Evolutionary conservation across 768 basidiomycete species (phyloP).

Genomic region (Cantharellus cinnabarinus): DNA sequence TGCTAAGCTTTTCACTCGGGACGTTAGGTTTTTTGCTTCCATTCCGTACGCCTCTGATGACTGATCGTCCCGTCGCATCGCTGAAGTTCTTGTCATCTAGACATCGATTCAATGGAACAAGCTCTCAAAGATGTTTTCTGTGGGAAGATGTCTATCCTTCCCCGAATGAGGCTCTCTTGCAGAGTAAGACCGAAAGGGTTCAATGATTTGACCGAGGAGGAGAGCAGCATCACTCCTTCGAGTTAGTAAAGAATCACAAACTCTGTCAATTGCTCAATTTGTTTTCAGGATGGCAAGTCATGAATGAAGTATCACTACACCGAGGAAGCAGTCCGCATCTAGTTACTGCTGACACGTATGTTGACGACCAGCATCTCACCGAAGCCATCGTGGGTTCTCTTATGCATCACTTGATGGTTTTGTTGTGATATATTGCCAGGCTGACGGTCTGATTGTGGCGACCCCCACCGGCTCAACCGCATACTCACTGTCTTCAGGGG

Average conservation of each 20-base stretch:
- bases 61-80: background rate
- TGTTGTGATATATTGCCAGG: conserved; percentile 24
- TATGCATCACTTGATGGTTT: background rate
- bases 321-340: conserved; percentile 81
- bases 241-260: background rate
- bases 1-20: conserved; percentile 80
- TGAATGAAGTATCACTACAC: conserved; percentile 91
- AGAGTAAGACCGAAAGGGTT: conserved; percentile 22
- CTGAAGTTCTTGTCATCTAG: conserved; percentile 21
- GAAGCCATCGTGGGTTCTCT: conserved; percentile 65
- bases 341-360: conserved; percentile 82
- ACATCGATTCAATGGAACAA: conserved; percentile 70
- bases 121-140: conserved; percentile 62
- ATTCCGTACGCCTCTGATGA: conserved; percentile 46
- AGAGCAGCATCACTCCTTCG: conserved; percentile 17
- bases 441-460: conserved; percentile 83
- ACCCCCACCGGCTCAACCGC: conserved; percentile 95
- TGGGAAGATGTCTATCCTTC: conserved; percentile 61
- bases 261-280: background rate
- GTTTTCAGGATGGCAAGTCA: conserved; percentile 69
- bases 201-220: conserved; percentile 36
- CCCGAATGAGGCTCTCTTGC: conserved; percentile 80
- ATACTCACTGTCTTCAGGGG: conserved; percentile 87
- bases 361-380: conserved; percentile 86
- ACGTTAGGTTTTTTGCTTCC: conserved; percentile 85